These are phyloP conservation scores for Lactarius hatsudake DNA, from an alignment of 768 basidiomycete species.

Conservation along the genomic window DNA sequence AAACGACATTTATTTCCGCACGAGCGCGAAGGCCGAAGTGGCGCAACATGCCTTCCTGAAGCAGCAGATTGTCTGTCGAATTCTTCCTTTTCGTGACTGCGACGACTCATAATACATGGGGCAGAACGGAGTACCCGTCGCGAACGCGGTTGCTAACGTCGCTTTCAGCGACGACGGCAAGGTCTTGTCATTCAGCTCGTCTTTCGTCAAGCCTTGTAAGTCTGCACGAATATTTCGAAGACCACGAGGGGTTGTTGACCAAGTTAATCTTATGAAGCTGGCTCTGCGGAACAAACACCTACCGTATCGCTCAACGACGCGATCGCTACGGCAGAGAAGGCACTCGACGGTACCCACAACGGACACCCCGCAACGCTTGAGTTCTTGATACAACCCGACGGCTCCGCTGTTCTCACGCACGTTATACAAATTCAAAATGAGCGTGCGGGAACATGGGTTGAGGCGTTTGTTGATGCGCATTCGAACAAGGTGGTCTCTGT, in stretches of 20 bases:
- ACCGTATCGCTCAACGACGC: slow-evolving; percentile 37
- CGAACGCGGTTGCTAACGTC: slow-evolving; percentile 46
- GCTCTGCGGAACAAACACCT: slow-evolving; percentile 36
- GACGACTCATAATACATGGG: neutral
- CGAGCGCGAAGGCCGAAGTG: slow-evolving; percentile 27
- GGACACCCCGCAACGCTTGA: slow-evolving; percentile 39
- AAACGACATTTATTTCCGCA: slow-evolving; percentile 25
- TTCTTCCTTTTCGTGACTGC: neutral
- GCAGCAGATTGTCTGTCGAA: slow-evolving; percentile 29
- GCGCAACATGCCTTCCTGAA: slow-evolving; percentile 28
- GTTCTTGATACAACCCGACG: slow-evolving; percentile 42
- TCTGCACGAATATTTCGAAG: neutral
- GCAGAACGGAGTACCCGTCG: slow-evolving; percentile 38
- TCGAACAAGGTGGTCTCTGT: slow-evolving; percentile 49
- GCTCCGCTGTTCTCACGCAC: slow-evolving; percentile 40
- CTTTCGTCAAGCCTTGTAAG: slow-evolving; percentile 46
- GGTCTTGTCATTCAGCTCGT: slow-evolving; percentile 45
- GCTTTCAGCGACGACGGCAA: slow-evolving; percentile 43
- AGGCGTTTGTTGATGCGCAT: slow-evolving; percentile 58
- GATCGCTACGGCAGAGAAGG: slow-evolving; percentile 39
- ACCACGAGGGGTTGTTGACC: neutral
- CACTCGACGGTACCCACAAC: slow-evolving; percentile 43
- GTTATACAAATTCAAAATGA: slow-evolving; percentile 45
- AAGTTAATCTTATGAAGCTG: slow-evolving; percentile 7
- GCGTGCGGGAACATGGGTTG: slow-evolving; percentile 47